Evolutionary conservation across 208 protist species (phyloP), one percentile per base, ranked within the genome.

Genomic region (Vickermania ingenoplastis): DNA sequence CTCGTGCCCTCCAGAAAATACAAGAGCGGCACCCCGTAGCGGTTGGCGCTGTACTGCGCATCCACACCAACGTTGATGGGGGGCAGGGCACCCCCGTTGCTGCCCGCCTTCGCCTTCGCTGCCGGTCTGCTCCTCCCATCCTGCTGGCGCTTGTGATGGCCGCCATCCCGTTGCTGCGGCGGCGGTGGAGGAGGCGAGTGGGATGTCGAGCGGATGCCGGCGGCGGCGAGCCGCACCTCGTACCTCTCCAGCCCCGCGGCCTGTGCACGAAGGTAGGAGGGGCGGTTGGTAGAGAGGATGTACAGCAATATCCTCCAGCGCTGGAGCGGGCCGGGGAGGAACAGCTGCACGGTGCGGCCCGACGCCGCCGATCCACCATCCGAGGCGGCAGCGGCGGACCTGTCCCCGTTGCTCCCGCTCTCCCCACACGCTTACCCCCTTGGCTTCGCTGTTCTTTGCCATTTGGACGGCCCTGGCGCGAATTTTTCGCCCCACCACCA

Each of bases 1-100:
- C 79, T 85, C 5, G 74, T 89, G 3, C 79, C 81, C 49, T 92
- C 85, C 2, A 63, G 55, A 31, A 85, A 92, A 60, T 74, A 81
- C 31, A 84, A 66, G 22, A 92, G 59, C 31, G 79, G 74, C 26
- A 84, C 67, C 1, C 81, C 71, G 0, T 63, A 51, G 13, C 30
- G 50, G 13, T 50, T 54, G n/a, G 72, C 70, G 2, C 63, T 58
- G 1, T 69, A 62, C 58, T 81, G 70, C 31, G 74, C 73, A 2
- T 72, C 58, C 3, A 75, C 41, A 26, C 27, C 36, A 49, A 83
- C 48, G 17, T 69, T 63, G 22, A 79, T 49, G 4, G 28, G 17
- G 23, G 27, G 7, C 56, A 24, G 2, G 36, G 11, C 36, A 17
- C 36, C 7, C 36, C 11, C 11, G 11, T 45, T 17, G 7, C 7